phyloP scores from a whole-genome alignment of 2,329 filamentous ascomycete species.

The Apiospora hydei region DNA sequence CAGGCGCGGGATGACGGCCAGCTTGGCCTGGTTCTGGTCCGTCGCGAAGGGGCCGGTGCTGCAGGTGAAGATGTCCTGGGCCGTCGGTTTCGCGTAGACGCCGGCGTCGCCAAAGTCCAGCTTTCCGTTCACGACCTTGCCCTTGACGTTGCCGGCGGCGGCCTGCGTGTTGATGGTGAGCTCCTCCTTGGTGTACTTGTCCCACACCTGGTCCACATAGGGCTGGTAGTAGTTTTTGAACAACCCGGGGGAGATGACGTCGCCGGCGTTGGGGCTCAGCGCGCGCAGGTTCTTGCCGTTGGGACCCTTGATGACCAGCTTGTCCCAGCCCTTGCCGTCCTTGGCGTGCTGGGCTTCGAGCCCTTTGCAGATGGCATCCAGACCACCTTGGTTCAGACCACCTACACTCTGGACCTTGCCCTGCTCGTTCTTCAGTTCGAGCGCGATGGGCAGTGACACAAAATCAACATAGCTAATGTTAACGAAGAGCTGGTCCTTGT shows the following conservation, averaged over 20 bases:
- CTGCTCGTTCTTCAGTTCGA: slow-evolving; percentile 56
- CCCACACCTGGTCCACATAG: slow-evolving; percentile 57
- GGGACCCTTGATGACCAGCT: slow-evolving; percentile 54
- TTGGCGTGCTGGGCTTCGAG: slow-evolving; percentile 53
- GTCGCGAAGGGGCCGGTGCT: slow-evolving; percentile 55
- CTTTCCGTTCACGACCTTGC: slow-evolving; percentile 40
- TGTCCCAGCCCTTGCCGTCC: slow-evolving; percentile 60
- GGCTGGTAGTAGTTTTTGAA: slow-evolving; percentile 53
- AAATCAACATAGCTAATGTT: slow-evolving; percentile 81
- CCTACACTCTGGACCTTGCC: slow-evolving; percentile 54
- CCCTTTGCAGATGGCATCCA: slow-evolving; percentile 52
- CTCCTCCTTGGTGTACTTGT: slow-evolving; percentile 46
- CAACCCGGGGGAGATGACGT: slow-evolving; percentile 50
- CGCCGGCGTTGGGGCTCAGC: slow-evolving; percentile 60
- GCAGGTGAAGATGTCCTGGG: slow-evolving; percentile 58
- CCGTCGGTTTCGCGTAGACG: slow-evolving; percentile 51
- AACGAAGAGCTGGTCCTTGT: slow-evolving; percentile 62
- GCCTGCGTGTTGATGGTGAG: slow-evolving; percentile 50
- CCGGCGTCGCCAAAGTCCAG: slow-evolving; percentile 52
- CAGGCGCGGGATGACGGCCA: slow-evolving; percentile 54
- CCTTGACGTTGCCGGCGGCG: slow-evolving; percentile 50
- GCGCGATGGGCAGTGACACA: slow-evolving; percentile 68
- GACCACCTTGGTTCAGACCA: slow-evolving; percentile 56
- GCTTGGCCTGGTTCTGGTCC: slow-evolving; percentile 50
- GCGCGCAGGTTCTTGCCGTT: slow-evolving; percentile 55